These are phyloP conservation scores for Yamadazyma conglobata DNA, from an alignment of 1,139 yeast species.

Conservation along the genomic window DNA sequence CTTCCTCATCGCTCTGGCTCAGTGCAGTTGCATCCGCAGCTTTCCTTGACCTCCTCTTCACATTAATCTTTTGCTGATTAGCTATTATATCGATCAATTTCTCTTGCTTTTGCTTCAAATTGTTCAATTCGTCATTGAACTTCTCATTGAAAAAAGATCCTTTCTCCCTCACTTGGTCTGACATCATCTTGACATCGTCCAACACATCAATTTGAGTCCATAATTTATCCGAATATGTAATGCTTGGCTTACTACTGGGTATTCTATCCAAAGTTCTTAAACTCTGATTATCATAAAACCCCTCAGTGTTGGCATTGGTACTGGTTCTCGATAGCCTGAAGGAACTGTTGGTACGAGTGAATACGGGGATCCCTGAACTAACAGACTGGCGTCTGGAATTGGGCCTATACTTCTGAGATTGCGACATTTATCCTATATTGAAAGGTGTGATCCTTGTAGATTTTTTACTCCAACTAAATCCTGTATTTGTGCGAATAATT, in stretches of 20 bases:
- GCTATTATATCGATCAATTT: constrained; percentile 57
- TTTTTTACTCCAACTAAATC: too few relatives aligned
- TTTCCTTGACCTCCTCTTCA: constrained; percentile 2
- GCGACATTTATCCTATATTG: background rate
- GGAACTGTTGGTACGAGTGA: constrained; percentile 16
- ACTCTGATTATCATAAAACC: constrained; percentile 24
- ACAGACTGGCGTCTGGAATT: constrained; percentile 6
- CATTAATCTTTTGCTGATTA: constrained; percentile 27
- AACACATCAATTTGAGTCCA: constrained; percentile 90
- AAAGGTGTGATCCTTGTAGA: too few relatives aligned
- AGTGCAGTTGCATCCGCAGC: background rate
- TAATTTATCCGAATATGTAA: constrained; percentile 64
- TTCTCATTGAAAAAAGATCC: constrained; percentile 62
- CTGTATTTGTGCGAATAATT: too few relatives aligned
- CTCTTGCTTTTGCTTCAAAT: constrained; percentile 59
- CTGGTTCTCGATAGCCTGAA: constrained; percentile 25
- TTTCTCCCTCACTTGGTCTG: constrained; percentile 48
- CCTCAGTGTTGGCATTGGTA: constrained; percentile 20
- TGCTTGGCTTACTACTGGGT: constrained; percentile 48
- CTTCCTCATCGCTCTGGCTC: constrained; percentile 3
- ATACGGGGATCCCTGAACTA: constrained; percentile 8
- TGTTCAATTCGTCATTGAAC: constrained; percentile 54
- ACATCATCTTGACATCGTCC: constrained; percentile 72
- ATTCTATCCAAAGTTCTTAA: constrained; percentile 40
- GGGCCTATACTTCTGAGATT: constrained; percentile 2